These are phyloP conservation scores for Penicillium longicatenatum DNA, from an alignment of 495 filamentous ascomycete genomes.

Conservation along the genomic window DNA sequence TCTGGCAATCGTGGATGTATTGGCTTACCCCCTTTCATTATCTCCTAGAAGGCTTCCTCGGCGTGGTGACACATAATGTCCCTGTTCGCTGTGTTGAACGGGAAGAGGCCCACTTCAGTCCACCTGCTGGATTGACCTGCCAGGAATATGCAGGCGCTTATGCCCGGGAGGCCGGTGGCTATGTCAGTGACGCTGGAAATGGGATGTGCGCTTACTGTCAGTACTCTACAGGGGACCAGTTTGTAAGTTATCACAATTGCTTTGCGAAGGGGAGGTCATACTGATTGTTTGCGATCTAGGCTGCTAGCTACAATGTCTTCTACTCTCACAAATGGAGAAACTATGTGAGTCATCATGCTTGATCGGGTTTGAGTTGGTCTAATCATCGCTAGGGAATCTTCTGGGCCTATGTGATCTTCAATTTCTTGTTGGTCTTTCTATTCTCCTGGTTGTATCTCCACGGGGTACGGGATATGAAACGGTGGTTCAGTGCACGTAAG, in stretches of 20 bases:
- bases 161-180: conserved; percentile 49
- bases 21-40: conserved; percentile 66
- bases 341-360: conserved; percentile 47
- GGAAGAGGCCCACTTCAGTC: conserved; percentile 59
- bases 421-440: conserved; percentile 52
- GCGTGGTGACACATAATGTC: conserved; percentile 54
- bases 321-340: conserved; percentile 63
- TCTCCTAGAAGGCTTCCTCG: conserved; percentile 59
- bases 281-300: conserved; percentile 29
- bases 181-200: conserved; percentile 47
- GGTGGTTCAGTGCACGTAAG: conserved; percentile 44
- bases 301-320: conserved; percentile 47
- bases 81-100: conserved; percentile 54
- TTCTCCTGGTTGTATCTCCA: conserved; percentile 58
- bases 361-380: neutral
- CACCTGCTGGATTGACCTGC: conserved; percentile 55
- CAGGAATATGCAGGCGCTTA: conserved; percentile 51
- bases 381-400: conserved; percentile 49
- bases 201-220: conserved; percentile 63
- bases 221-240: conserved; percentile 58
- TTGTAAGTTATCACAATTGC: conserved; percentile 38
- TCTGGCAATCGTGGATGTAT: conserved; percentile 73
- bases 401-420: conserved; percentile 57
- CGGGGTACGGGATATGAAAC: conserved; percentile 44
- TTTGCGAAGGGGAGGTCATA: neutral